These are phyloP conservation scores for Sporothrix protearum DNA, from an alignment of 2,329 filamentous ascomycete species.

Conservation along the genomic window DNA sequence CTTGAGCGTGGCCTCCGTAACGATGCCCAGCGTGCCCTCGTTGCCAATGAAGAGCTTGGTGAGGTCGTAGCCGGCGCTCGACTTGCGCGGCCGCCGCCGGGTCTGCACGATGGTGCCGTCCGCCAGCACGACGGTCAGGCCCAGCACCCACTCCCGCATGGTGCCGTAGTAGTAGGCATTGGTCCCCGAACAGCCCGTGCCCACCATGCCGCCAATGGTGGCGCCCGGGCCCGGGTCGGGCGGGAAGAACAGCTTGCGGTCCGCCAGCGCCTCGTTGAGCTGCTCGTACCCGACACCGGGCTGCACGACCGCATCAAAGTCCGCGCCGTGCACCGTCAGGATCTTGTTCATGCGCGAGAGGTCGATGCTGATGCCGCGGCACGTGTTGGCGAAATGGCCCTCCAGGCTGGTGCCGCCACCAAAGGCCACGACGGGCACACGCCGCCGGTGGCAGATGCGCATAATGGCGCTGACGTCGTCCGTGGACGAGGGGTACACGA, in stretches of 20 bases:
- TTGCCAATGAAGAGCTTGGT: conserved; percentile 86
- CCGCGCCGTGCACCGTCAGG: conserved; percentile 69
- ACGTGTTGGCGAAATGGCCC: conserved; percentile 80
- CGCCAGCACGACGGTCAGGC: conserved; percentile 82
- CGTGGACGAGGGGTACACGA: conserved; percentile 73
- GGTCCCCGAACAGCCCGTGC: conserved; percentile 70
- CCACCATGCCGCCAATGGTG: conserved; percentile 87
- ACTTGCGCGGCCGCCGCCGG: conserved; percentile 80
- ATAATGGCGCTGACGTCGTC: conserved; percentile 83
- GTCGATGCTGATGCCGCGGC: conserved; percentile 72
- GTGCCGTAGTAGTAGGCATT: conserved; percentile 92
- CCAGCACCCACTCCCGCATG: conserved; percentile 91
- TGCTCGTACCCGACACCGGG: conserved; percentile 83
- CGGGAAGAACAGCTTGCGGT: conserved; percentile 81
- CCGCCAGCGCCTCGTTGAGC: conserved; percentile 71
- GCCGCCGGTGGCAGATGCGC: conserved; percentile 77
- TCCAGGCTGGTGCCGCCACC: conserved; percentile 86
- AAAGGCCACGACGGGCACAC: conserved; percentile 82
- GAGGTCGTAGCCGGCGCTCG: conserved; percentile 85
- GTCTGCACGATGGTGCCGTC: conserved; percentile 91
- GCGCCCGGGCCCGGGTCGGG: conserved; percentile 87
- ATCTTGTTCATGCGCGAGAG: conserved; percentile 89
- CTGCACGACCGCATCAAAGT: conserved; percentile 73
- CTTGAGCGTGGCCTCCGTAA: conserved; percentile 87
- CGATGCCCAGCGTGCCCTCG: conserved; percentile 85